Conservation (phyloP, 345 rosid species). For the Schrenkiella parvula region DNA sequence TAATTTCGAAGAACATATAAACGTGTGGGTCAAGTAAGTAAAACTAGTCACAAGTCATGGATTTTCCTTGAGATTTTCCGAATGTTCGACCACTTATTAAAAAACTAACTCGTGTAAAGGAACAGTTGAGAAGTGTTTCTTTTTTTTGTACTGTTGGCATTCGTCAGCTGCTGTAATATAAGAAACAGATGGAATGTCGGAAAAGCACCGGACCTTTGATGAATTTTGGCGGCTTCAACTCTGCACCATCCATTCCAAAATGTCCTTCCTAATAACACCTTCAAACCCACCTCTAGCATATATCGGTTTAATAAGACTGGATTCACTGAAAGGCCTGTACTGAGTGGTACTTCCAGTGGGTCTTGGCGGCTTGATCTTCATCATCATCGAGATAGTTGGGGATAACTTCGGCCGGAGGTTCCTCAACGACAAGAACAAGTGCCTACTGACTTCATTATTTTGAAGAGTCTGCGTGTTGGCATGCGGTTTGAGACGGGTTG, state of each 20-base stretch:
- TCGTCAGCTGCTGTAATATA: background rate
- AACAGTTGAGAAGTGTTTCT: background rate
- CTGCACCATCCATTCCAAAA: constrained; percentile 57
- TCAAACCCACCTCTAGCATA: constrained; percentile 33
- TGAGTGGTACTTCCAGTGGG: constrained; percentile 49
- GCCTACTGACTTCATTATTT: constrained; percentile 44
- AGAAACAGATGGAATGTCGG: background rate
- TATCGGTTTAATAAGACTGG: constrained; percentile 18
- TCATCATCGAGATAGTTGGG: constrained; percentile 57
- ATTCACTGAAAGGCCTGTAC: constrained; percentile 43
- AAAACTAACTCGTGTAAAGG: background rate
- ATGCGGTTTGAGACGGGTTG: constrained; percentile 39
- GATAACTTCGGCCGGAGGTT: constrained; percentile 44
- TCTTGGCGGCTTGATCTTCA: constrained; percentile 49
- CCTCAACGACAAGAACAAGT: constrained; percentile 48
- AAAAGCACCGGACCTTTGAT: background rate
- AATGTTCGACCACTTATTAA: constrained; percentile 37
- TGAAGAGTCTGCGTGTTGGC: constrained; percentile 35
- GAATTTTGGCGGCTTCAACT: constrained; percentile 4
- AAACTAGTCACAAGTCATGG: constrained; percentile 38
- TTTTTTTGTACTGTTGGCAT: background rate
- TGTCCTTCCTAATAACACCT: constrained; percentile 59
- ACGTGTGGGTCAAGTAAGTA: background rate
- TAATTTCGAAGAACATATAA: background rate
- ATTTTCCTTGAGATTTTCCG: constrained; percentile 56